Percentiles rank a stretch among this genome's conserved stretches.
These are phyloP conservation scores for Isochrysis galbana DNA, from an alignment of 78 protist genomes.

Conservation along the genomic window DNA sequence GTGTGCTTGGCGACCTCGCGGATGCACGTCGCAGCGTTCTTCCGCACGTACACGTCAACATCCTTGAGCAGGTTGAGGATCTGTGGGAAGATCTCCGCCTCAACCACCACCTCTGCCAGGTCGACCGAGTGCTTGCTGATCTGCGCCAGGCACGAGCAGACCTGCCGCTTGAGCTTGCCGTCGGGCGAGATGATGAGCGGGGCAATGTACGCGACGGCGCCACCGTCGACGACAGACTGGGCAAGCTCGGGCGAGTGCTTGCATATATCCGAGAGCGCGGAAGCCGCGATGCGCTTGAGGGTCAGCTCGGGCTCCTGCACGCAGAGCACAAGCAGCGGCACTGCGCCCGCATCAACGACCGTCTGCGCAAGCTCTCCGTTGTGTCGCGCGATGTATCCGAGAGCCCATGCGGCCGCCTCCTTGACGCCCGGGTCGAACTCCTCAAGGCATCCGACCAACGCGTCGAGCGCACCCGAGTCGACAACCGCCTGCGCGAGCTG, in stretches of 20 bases:
- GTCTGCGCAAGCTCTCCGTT: slow-evolving; percentile 42
- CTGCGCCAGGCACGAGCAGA: slow-evolving; percentile 77
- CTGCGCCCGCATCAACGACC: slow-evolving; percentile 88
- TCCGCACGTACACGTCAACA: slow-evolving; percentile 74
- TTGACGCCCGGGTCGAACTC: slow-evolving; percentile 91
- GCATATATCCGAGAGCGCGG: slow-evolving; percentile 79
- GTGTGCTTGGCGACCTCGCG: slow-evolving; percentile 89
- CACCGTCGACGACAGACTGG: slow-evolving; percentile 81
- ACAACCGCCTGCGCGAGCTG: slow-evolving; percentile 87
- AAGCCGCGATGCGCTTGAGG: slow-evolving; percentile 83
- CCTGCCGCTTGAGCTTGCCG: slow-evolving; percentile 86
- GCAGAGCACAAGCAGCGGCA: slow-evolving; percentile 82
- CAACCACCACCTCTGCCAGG: slow-evolving; percentile 88
- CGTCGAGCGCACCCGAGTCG: slow-evolving; percentile 81
- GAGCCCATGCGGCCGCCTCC: slow-evolving; percentile 92
- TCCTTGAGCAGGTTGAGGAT: slow-evolving; percentile 81
- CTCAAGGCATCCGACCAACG: slow-evolving; percentile 80
- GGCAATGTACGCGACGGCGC: slow-evolving; percentile 82
- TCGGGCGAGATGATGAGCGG: slow-evolving; percentile 71
- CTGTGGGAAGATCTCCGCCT: slow-evolving; percentile 85
- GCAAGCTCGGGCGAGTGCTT: slow-evolving; percentile 88
- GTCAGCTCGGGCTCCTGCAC: slow-evolving; percentile 93
- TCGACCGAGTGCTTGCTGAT: slow-evolving; percentile 89
- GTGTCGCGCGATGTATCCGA: slow-evolving; percentile 89
- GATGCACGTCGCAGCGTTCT: slow-evolving; percentile 84